Conservation (phyloP, 1,284 basidiomycete genomes). For the Trametes polyzona region DNA sequence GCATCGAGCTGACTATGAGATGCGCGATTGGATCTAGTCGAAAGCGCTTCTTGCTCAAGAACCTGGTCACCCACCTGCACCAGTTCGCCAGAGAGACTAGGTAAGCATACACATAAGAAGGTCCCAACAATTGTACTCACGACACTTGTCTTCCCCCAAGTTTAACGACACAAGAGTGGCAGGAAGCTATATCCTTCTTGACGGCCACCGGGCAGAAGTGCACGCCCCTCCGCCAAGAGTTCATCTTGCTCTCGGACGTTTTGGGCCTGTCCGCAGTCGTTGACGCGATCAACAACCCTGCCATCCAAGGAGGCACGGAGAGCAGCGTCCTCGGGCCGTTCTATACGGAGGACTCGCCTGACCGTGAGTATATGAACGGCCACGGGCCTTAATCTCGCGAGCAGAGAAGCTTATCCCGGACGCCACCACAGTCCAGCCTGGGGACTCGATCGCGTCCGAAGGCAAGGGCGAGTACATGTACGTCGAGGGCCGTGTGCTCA, state of each 20-base stretch:
- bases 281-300: constrained; percentile 78
- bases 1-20: not conserved
- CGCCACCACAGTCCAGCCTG: constrained; percentile 40
- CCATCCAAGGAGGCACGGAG: constrained; percentile 67
- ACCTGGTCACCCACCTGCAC: constrained; percentile 55
- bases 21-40: constrained; percentile 25
- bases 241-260: constrained; percentile 81
- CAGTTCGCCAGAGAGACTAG: constrained; percentile 68
- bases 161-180: constrained; percentile 86
- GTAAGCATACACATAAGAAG: constrained; percentile 34
- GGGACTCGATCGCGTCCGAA: constrained; percentile 64
- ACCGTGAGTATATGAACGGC: constrained; percentile 49
- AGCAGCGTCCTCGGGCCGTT: constrained; percentile 85
- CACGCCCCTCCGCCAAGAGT: constrained; percentile 78
- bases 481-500: constrained; percentile 71
- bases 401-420: constrained; percentile 2
- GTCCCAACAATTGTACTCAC: not conserved
- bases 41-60: constrained; percentile 44
- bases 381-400: constrained; percentile 3
- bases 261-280: constrained; percentile 81
- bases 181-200: constrained; percentile 76
- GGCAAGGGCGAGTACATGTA: constrained; percentile 85
- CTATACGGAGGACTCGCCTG: constrained; percentile 79
- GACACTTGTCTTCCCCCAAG: constrained; percentile 39
- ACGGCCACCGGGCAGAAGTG: constrained; percentile 76